Evolutionary conservation across 2,329 filamentous ascomycete species (phyloP), one percentile per base, ranked within the genome.

Genomic region (Pleomassaria siparia): DNA sequence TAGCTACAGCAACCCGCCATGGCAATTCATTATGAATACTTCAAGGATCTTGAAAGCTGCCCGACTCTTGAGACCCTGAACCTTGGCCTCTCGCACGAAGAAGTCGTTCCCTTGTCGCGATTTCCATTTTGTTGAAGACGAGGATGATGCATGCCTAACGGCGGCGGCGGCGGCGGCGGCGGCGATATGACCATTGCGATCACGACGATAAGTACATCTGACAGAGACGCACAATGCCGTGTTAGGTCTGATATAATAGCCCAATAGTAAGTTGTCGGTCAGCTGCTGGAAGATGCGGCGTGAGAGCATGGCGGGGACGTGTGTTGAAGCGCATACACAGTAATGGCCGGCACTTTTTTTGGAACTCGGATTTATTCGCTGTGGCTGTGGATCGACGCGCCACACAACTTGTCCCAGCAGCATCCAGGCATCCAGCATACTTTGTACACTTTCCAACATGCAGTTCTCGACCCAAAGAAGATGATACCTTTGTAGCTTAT

Each of bases 31-130:
- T 8, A 5, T 10, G 2, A 18, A 25, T 66, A 90, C 90, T 78
- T 96, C 88, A 15, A 96, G 73, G 9, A 99, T 76, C 72, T 99
- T 99, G 71, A 94, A 96, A 0, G 91, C 94, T 21, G 94, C 94
- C 53, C 94, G 84, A 61, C 90, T 95, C 72, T 92, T 96, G 48
- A 96, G 74, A 0, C 86, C 86, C 56, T 88, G 80, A 2, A 95
- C 84, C 63, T 84, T 87, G 37, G 94, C 91, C 59, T 88, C 83
- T 46, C 82, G 82, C 0, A 87, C 82, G 67, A 84, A 95, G 15
- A 72, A 73, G 73, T 99, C 94, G 32, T 73, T 80, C 30, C 76
- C 76, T 65, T 96, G 91, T 16, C 94, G 86, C 43, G 80, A 79
- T 69, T 90, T 89, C 94, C 94, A 99, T 70, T 84, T 78, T 42